Base-by-base conservation (phyloP, 2,329 filamentous ascomycete genomes). In the Aspergillus niger region DNA sequence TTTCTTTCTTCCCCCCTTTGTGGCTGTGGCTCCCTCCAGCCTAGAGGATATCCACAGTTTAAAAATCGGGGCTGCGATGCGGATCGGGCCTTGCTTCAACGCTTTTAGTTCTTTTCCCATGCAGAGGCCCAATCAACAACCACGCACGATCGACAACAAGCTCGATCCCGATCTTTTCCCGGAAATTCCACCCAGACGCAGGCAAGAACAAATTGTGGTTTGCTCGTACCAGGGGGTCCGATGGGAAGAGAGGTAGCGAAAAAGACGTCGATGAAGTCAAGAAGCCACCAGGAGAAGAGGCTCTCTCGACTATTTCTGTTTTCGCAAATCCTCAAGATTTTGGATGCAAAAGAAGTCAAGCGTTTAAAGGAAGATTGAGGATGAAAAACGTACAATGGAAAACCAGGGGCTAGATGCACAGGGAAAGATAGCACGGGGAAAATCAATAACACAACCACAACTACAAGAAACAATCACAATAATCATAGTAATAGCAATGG, bases 61-160 rank as follows among this genome's bases (percentile, higher is more conserved):
- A 36, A 36, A 54, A 55, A 32, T 43, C 24, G 52, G 52, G 32
- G 52, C 38, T 55, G 39, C 52, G 52, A 55, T 55, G 39, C 52
- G 52, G 52, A 55, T 55, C 52, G 52, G 52, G 52, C 52, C 52
- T 55, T 55, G 52, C 52, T 55, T 55, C 52, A 47, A 55, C 24
- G 52, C 32, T 44, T 44, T 44, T 47, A 55, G 52, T 38, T 36
- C 39, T 20, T 28, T 55, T 55, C 38, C n/a, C 28, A 11, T 32
- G 39, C 52, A 36, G 52, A 44, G 26, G 8, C 52, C 52, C 52
- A 55, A 55, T 55, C 52, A 55, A 30, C 24, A 47, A 41, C 20
- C 52, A 55, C 24, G 26, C 38, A 55, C 26, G 52, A 55, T 55
- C 52, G 26, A 55, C 52, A 44, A 55, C 39, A 44, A 32, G 52